Evolutionary conservation across 73 alveolate species (phyloP).

Genomic region (Symbiodinium pilosum): DNA sequence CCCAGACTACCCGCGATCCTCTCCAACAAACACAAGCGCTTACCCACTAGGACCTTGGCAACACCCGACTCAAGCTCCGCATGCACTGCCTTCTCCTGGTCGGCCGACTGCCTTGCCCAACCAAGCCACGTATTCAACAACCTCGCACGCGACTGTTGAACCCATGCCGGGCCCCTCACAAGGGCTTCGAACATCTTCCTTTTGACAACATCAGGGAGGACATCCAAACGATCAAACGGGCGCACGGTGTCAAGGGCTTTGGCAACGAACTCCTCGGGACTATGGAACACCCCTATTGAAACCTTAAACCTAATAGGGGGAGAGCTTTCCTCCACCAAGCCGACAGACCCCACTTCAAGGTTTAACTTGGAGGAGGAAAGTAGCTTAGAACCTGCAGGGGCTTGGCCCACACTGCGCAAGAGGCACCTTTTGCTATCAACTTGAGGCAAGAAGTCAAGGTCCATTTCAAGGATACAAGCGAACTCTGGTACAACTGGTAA

Average conservation of each 20-base stretch:
- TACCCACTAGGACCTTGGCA: not conserved
- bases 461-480: not conserved
- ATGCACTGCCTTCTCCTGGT: not conserved
- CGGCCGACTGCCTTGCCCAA: not conserved
- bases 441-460: not conserved
- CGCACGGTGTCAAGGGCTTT: not conserved
- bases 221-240: not conserved
- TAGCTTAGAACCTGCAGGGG: not conserved
- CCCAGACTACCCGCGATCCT: not conserved
- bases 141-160: not conserved
- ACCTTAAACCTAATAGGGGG: no score
- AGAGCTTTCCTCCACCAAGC: no score
- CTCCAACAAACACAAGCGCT: not conserved
- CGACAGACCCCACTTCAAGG: not conserved
- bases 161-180: not conserved
- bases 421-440: not conserved
- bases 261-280: not conserved
- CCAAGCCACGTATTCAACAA: not conserved
- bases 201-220: not conserved
- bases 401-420: not conserved
- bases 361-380: not conserved
- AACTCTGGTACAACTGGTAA: not conserved
- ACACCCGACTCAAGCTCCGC: not conserved
- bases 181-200: not conserved
- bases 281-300: not conserved